phyloP scores from a whole-genome alignment of 2,329 filamentous ascomycete species.

The Geosmithia flava region DNA sequence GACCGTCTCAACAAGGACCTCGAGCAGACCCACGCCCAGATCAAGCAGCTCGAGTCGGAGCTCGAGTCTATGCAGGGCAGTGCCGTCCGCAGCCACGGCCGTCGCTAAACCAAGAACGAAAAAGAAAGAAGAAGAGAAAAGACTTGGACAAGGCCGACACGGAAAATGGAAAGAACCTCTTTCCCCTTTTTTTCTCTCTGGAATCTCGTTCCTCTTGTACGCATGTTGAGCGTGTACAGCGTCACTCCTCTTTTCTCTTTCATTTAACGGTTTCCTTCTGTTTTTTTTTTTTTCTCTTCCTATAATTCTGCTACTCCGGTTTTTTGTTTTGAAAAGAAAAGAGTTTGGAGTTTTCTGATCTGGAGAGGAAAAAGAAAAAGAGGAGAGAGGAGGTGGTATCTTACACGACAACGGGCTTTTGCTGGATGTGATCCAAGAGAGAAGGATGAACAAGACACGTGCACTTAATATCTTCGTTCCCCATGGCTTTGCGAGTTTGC shows the following conservation, averaged over 20 bases:
- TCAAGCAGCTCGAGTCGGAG: slow-evolving; percentile 84
- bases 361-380: too few relatives aligned
- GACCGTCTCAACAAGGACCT: slow-evolving; percentile 99
- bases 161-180: too few relatives aligned
- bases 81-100: slow-evolving; percentile 81
- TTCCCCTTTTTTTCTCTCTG: not conserved
- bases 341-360: too few relatives aligned
- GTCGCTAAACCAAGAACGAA: slow-evolving; percentile 48
- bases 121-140: not conserved
- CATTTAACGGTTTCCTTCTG: too few relatives aligned
- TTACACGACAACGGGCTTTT: too few relatives aligned
- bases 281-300: too few relatives aligned
- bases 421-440: not conserved
- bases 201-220: not conserved
- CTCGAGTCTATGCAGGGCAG: slow-evolving; percentile 89
- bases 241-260: not conserved
- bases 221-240: not conserved
- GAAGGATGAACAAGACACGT: not conserved
- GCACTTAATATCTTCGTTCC: not conserved
- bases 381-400: too few relatives aligned
- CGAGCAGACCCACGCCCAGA: slow-evolving; percentile 90
- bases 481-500: not conserved
- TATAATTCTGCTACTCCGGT: too few relatives aligned
- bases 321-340: too few relatives aligned
- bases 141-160: not conserved